Evolutionary conservation across 2,329 filamentous ascomycete species (phyloP), one percentile per base, ranked within the genome.

Genomic region (Tolypocladium ovalisporum): DNA sequence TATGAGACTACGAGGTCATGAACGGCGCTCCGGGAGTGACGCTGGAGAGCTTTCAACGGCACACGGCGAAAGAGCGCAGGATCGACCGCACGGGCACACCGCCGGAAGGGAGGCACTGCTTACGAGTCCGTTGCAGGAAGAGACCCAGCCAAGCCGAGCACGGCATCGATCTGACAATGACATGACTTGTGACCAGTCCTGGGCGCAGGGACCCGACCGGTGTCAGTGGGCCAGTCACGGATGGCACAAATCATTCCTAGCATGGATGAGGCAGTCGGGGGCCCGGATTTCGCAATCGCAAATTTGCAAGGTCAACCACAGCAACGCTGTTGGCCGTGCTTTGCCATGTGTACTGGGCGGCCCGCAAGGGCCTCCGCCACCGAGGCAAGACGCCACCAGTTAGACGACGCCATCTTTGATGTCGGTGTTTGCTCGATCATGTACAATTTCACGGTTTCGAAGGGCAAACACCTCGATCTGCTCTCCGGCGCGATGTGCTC

Each of bases 281-380:
- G 51, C 1, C 42, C 51, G 51, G 34, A 63, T 62, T 63, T 61
- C 62, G 62, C 62, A 54, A 62, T 63, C 52, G 42, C 47, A 55
- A 24, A 54, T 59, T 52, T 59, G 54, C 52, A 44, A 60, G 47
- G 52, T 44, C 52, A 49, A 60, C 53, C 24, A 52, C 17, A 34
- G 35, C 49, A 56, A 44, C 22, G 19, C n/a, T 24, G 54, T 52
- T 56, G 55, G 44, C 44, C 37, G 27, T 19, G 32, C 47, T 27
- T 52, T 55, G 57, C 56, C 52, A 36, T 42, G 56, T 56, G 56
- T 54, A 36, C 49, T 57, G 17, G 54, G 39, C 55, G 51, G 58
- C 55, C 57, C 55, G n/a, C 22, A 42, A 12, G 9, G 19, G 47
- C 47, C 9, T 34, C 24, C 27, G 37, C 37, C 27, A 44, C 53